These are phyloP conservation scores for Medicago lupulina DNA, from an alignment of 306 rosid species.

Conservation along the genomic window DNA sequence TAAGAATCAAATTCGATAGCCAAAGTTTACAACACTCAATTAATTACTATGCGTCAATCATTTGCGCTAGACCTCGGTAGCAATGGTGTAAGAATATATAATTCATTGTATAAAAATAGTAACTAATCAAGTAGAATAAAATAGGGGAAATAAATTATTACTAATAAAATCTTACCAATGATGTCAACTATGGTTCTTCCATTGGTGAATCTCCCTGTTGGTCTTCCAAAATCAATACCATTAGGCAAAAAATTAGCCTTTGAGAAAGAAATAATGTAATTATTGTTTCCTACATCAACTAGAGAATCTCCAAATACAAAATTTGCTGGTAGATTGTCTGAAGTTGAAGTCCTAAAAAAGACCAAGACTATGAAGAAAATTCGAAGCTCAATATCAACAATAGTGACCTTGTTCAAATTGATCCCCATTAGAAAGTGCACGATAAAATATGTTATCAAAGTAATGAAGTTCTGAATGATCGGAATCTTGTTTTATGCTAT, in stretches of 20 bases:
- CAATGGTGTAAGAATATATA: background rate
- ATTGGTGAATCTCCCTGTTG: constrained; percentile 79
- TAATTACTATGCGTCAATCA: background rate
- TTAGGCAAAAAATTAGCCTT: constrained; percentile 64
- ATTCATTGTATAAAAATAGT: background rate
- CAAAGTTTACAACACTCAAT: background rate
- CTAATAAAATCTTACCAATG: constrained; percentile 53
- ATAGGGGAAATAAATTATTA: background rate
- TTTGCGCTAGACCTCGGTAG: background rate
- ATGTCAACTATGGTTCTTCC: constrained; percentile 74
- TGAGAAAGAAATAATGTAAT: constrained; percentile 60
- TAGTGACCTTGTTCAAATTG: constrained; percentile 34
- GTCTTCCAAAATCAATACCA: constrained; percentile 75
- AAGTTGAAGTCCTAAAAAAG: constrained; percentile 44
- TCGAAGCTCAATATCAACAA: constrained; percentile 29
- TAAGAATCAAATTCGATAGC: background rate
- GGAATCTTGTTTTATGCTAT: constrained; percentile 1
- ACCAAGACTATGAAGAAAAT: constrained; percentile 32
- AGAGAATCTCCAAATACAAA: constrained; percentile 83
- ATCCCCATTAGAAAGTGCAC: constrained; percentile 46
- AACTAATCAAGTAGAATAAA: background rate
- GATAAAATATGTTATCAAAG: background rate
- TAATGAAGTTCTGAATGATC: constrained; percentile 22
- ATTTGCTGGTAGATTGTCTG: constrained; percentile 52
- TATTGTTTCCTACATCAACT: constrained; percentile 76